These are phyloP conservation scores for Candida sanyaensis DNA, from an alignment of 1,139 yeast species.

Conservation along the genomic window DNA sequence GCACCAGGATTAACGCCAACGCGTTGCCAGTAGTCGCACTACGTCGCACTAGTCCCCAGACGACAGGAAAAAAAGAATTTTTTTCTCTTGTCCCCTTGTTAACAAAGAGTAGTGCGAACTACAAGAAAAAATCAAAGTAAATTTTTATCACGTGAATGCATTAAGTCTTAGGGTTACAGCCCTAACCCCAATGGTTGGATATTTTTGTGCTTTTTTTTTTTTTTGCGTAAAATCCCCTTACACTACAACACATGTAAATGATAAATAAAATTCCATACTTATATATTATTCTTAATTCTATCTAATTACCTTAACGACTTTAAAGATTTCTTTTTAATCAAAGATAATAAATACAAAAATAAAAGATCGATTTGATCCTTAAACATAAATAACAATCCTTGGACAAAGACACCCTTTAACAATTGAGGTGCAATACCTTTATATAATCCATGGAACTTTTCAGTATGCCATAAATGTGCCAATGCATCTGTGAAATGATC, in stretches of 20 bases:
- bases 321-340: slow-evolving; percentile 24
- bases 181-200: background rate
- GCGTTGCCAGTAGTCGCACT: background rate
- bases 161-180: background rate
- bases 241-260: background rate
- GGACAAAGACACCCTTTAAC: slow-evolving; percentile 80
- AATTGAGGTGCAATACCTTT: slow-evolving; percentile 84
- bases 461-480: slow-evolving; percentile 46
- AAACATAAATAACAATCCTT: slow-evolving; percentile 82
- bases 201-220: too few species aligned
- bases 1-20: too few species aligned
- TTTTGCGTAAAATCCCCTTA: background rate
- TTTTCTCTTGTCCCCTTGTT: background rate
- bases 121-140: background rate
- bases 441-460: slow-evolving; percentile 48
- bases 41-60: background rate
- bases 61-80: background rate
- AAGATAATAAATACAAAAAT: slow-evolving; percentile 39
- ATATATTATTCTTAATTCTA: background rate
- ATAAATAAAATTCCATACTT: background rate
- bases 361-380: slow-evolving; percentile 65
- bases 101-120: background rate
- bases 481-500: slow-evolving; percentile 45
- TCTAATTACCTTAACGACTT: background rate
- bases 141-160: background rate